A percentile compares a stretch with the other conserved stretches of the same genome.
phyloP scores from a whole-genome alignment of 306 rosid species.

The Aeschynomene evenia region DNA sequence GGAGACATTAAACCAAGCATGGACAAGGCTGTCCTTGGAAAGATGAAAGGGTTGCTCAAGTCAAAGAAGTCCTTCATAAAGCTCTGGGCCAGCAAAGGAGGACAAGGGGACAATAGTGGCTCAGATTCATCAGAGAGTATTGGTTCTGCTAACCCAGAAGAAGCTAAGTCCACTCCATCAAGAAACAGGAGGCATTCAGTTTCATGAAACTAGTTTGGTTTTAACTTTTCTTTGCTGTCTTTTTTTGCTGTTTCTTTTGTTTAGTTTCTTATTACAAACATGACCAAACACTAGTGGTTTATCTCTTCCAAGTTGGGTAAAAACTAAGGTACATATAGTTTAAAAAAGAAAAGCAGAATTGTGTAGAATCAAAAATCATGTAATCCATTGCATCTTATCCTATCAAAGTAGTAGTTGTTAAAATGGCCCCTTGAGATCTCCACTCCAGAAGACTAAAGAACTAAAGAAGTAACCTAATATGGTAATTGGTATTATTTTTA shows the following conservation, averaged over 20 bases:
- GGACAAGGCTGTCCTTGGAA: conserved; percentile 74
- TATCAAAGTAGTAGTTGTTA: conserved; percentile 19
- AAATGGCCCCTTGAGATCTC: not conserved
- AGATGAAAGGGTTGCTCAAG: conserved; percentile 78
- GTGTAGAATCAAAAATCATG: conserved; percentile 35
- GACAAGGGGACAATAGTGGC: conserved; percentile 80
- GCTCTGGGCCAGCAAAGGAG: conserved; percentile 86
- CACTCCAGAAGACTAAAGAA: not conserved
- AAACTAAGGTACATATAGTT: conserved; percentile 46
- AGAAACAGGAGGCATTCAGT: conserved; percentile 94
- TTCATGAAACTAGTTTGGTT: conserved; percentile 52
- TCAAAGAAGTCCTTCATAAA: conserved; percentile 77
- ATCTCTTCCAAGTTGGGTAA: conserved; percentile 40
- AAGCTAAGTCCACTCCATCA: conserved; percentile 82
- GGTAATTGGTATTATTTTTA: not conserved
- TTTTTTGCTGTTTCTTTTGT: not conserved
- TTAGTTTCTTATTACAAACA: conserved; percentile 36
- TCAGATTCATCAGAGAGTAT: conserved; percentile 88
- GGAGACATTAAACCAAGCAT: conserved; percentile 50
- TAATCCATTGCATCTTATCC: conserved; percentile 25
- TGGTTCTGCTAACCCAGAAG: conserved; percentile 85
- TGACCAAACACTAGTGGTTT: conserved; percentile 39
- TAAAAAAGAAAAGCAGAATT: conserved; percentile 37
- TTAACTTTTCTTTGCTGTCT: conserved; percentile 25
- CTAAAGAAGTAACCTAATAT: not conserved